Evolutionary conservation across 352 stramenopile species (phyloP), one percentile per base, ranked within the genome.

Genomic region (Elongisporangium prolatum): DNA sequence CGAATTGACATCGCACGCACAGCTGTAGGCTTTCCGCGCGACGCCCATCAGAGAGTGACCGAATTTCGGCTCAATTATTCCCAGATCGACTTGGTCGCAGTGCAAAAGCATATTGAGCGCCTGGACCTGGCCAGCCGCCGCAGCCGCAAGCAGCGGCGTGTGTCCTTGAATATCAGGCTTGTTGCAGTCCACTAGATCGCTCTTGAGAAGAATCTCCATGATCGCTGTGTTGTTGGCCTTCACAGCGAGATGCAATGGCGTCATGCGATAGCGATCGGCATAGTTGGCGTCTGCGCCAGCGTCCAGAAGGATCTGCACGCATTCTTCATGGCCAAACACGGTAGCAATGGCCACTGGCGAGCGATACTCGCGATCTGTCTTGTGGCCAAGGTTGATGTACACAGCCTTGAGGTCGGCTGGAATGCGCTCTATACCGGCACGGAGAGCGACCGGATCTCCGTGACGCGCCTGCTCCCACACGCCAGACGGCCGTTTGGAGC

Each of bases 321-420:
- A 93, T 21, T 74, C 63, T 37, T 77, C 21, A 64, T 95, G 75
- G 54, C 86, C 86, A 52, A 78, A 61, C 7, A 65, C 62, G 44
- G 74, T 77, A 0, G 86, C 86, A 24, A 80, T 85, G 17, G 77
- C 74, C 28, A 95, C 66, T 18, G 84, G 82, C 54, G 86, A 88
- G 63, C 78, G 75, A 50, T 74, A n/a, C n/a, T n/a, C n/a, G n/a
- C n/a, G 69, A 50, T 73, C 79, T 38, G 83, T 59, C 40, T 71
- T 71, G 61, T 93, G 80, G 13, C 70, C 60, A 76, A 80, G 91
- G 60, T 93, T 80, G 54, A 87, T 52, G 57, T 88, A 88, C 65
- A 66, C 72, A 55, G 75, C 72, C 51, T 17, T 44, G 34, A 73
- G 89, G 53, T 74, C 65, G 7, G 77, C 71, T 50, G 77, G 87